Percentiles rank a stretch among this genome's conserved stretches.
Conservation (phyloP, 176 grass and related monocot species). For the Triticum timopheevii region DNA sequence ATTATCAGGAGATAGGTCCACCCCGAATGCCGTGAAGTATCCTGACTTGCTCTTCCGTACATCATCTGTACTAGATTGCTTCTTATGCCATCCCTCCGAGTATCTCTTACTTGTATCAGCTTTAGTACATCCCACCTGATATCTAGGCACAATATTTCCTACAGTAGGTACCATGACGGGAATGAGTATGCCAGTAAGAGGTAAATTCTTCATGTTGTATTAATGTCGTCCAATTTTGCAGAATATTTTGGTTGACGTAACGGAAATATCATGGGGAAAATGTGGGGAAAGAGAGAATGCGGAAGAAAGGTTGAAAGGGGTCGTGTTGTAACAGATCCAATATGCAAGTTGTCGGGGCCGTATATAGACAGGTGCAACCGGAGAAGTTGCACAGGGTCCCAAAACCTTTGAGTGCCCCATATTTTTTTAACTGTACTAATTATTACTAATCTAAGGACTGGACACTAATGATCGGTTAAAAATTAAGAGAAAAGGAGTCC, state of each 20-base stretch:
- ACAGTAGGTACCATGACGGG: slow-evolving; percentile 10
- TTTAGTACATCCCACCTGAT: slow-evolving; percentile 36
- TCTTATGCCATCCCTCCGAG: slow-evolving; percentile 22
- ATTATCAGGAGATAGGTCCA: slow-evolving; percentile 90
- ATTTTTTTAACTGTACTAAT: neutral
- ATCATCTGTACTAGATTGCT: slow-evolving; percentile 42
- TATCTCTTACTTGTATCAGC: slow-evolving; percentile 33
- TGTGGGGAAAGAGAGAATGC: neutral
- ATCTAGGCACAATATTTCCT: slow-evolving; percentile 48
- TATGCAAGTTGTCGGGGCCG: neutral
- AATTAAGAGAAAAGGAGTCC: neutral
- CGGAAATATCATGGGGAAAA: slow-evolving; percentile 11
- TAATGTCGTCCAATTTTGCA: neutral
- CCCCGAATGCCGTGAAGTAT: slow-evolving; percentile 74
- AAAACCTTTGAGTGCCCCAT: neutral
- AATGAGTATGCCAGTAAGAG: slow-evolving; percentile 11
- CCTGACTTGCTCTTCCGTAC: slow-evolving; percentile 47
- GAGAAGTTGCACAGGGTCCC: neutral
- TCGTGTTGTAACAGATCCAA: neutral
- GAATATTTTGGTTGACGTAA: neutral
- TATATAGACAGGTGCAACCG: neutral
- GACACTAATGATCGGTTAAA: neutral
- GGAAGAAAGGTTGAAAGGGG: slow-evolving; percentile 6
- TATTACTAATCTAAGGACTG: neutral
- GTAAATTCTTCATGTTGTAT: neutral